Evolutionary conservation across 495 filamentous ascomycete genomes (phyloP), one percentile per base, ranked within the genome.

Genomic region (Glonium stellatum): DNA sequence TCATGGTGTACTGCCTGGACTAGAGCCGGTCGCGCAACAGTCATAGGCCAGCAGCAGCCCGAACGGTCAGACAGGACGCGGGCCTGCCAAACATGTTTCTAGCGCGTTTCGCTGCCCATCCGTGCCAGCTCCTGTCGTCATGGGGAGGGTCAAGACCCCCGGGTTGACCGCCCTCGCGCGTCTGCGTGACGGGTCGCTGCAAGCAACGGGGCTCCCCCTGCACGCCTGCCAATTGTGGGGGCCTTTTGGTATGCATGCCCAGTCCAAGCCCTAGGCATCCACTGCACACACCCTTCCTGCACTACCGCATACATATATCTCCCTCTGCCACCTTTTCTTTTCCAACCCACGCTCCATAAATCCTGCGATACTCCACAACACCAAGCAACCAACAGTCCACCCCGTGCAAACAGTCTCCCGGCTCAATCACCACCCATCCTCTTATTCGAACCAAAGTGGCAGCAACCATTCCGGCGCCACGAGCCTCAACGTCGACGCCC

Each of bases 101-200:
- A 51, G 48, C 48, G 48, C 47, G 47, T 15, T 15, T 25, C 21
- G 21, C 19, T 25, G 48, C 48, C 39, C 39, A 15, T 18, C 39
- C 39, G 39, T 13, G 39, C 39, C 39, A 22, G 18, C 48, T 51
- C 18, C 48, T 51, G 48, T 27, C 48, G 48, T 51, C 48, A 51
- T 51, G 21, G 10, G 13, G 19, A 25, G 21, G 48, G 12, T 6
- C 2, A 6, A 18, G 23, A 31, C 15, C 21, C 48, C 48, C 12
- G n/a, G 44, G 44, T 51, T 51, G 48, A 51, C 48, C 48, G 48
- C 48, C 48, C 25, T 51, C 21, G 21, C 19, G 48, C 15, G 19
- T 51, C 19, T 22, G 48, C 48, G 19, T 51, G 48, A 51, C 39
- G 39, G 48, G n/a, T 23, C 48, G 48, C 18, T 15, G 48, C 23